Evolutionary conservation across 495 filamentous ascomycete genomes (phyloP).

Genomic region (Glutinoglossum americanum): DNA sequence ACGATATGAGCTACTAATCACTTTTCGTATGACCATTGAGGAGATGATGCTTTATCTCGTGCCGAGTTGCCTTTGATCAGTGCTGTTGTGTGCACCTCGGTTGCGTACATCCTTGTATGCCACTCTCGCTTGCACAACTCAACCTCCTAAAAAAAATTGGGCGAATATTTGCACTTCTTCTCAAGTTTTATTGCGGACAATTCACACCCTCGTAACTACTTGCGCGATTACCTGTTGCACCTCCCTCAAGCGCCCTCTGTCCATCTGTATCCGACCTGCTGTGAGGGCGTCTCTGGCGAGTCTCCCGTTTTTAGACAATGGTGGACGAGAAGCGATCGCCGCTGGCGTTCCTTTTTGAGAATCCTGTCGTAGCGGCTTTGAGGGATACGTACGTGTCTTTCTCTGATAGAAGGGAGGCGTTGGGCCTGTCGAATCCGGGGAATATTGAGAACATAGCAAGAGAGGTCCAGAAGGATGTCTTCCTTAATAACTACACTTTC

Average conservation of each 20-base stretch:
- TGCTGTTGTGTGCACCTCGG: neutral
- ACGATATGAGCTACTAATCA: too few relatives aligned
- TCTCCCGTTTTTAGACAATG: neutral
- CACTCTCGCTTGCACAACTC: neutral
- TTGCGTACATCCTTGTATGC: neutral
- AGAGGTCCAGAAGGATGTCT: slow-evolving; percentile 87
- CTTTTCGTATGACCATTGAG: too few relatives aligned
- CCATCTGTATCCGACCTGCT: neutral
- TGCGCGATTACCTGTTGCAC: neutral
- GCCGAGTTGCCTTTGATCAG: neutral
- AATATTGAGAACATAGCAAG: slow-evolving; percentile 75
- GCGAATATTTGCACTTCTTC: neutral
- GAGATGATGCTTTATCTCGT: too few relatives aligned
- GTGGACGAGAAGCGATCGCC: slow-evolving; percentile 18
- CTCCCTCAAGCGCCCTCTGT: neutral
- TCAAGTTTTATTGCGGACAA: neutral
- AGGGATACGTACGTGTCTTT: slow-evolving; percentile 67
- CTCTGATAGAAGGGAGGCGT: slow-evolving; percentile 58
- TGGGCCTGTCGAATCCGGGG: slow-evolving; percentile 81
- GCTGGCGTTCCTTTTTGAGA: slow-evolving; percentile 46
- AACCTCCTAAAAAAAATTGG: neutral
- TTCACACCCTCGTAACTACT: neutral
- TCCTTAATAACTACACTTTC: slow-evolving; percentile 90
- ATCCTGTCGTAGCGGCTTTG: slow-evolving; percentile 44
- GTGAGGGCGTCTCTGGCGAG: neutral